phyloP scores from a whole-genome alignment of 306 rosid species.

The Gastrolobium bilobum region DNA sequence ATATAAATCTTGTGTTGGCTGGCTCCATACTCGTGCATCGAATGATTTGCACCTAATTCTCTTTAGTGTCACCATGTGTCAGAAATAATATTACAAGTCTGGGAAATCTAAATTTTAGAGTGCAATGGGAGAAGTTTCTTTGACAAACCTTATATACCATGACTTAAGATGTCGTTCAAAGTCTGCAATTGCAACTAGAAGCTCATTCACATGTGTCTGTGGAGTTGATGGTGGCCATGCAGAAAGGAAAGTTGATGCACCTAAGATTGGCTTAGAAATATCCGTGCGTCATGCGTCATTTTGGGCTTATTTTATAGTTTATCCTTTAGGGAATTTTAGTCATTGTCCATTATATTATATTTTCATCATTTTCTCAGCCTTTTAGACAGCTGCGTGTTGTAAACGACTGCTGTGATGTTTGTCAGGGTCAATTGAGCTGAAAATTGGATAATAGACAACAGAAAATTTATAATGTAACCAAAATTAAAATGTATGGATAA shows the following conservation, averaged over 20 bases:
- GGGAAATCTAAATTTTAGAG: constrained; percentile 13
- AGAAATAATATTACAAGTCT: constrained; percentile 46
- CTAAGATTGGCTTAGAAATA: no score
- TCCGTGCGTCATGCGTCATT: no score
- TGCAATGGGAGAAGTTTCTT: constrained; percentile 29
- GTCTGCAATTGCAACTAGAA: constrained; percentile 82
- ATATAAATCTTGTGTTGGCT: no score
- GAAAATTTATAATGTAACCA: constrained; percentile 43
- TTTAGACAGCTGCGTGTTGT: constrained; percentile 83
- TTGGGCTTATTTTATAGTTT: no score
- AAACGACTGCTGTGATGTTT: constrained; percentile 90
- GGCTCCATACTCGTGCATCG: no score
- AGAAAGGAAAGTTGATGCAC: constrained; percentile 83
- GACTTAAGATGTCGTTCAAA: constrained; percentile 92
- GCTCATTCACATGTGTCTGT: constrained; percentile 81
- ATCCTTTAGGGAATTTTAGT: no score
- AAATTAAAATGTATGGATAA: constrained; percentile 21
- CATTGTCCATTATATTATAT: no score
- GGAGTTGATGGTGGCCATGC: constrained; percentile 97
- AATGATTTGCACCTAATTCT: no score
- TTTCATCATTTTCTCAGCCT: no score
- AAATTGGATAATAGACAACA: constrained; percentile 55
- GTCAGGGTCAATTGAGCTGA: constrained; percentile 91
- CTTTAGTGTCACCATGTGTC: no score
- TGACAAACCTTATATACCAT: constrained; percentile 84